Conservation (phyloP, 2,329 filamentous ascomycete genomes). For the Pseudocercospora crystallina region DNA sequence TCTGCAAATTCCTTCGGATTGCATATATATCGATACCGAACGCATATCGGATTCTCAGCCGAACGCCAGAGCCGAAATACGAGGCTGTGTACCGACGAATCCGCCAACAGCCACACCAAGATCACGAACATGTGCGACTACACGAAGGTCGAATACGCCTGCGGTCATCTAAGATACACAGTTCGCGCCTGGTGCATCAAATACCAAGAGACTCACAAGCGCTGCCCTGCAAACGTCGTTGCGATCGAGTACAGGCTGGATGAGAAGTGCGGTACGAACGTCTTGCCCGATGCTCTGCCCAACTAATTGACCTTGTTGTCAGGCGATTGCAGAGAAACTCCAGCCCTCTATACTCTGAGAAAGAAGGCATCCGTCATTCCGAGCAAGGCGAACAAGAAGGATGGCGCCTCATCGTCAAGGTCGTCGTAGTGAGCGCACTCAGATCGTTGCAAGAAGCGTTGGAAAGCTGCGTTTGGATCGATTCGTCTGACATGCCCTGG, state of each 20-base stretch:
- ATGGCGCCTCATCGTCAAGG: slow-evolving; percentile 6
- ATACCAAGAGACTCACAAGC: slow-evolving; percentile 55
- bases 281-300: neutral
- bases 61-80: too few species aligned
- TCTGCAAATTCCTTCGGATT: too few species aligned
- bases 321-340: slow-evolving; percentile 24
- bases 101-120: too few species aligned
- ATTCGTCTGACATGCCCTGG: neutral
- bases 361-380: slow-evolving; percentile 18
- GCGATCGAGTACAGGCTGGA: slow-evolving; percentile 52
- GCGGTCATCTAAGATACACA: slow-evolving; percentile 55
- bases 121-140: slow-evolving; percentile 56
- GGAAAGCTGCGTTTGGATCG: neutral
- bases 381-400: slow-evolving; percentile 15
- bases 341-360: slow-evolving; percentile 21
- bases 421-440: neutral
- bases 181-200: slow-evolving; percentile 57
- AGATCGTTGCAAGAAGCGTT: neutral
- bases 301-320: neutral
- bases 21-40: too few species aligned
- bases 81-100: too few species aligned
- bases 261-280: slow-evolving; percentile 47
- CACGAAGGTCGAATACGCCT: slow-evolving; percentile 58
- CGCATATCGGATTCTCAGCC: too few species aligned
- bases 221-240: slow-evolving; percentile 57